Evolutionary conservation across 1,139 yeast genomes (phyloP).

Genomic region (Geotrichum fermentans): DNA sequence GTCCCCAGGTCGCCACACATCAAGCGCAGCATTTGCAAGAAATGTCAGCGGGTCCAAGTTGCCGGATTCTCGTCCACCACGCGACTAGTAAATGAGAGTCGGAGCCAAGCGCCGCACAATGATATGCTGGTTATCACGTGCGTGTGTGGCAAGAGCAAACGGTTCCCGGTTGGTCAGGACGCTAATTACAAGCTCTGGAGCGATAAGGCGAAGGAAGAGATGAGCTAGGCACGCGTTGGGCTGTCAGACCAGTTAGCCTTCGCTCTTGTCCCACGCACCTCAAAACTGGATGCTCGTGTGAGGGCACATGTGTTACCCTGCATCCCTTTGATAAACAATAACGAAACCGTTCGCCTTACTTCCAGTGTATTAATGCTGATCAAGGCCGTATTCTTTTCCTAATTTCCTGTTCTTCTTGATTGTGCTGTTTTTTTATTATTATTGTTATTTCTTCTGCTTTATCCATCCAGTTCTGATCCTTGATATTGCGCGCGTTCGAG

Average conservation of each 20-base stretch:
- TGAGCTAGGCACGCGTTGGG: too few species aligned
- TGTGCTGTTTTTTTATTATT: not conserved
- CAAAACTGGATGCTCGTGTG: too few species aligned
- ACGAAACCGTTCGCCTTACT: too few species aligned
- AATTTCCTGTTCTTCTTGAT: not conserved
- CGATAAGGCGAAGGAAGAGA: constrained; percentile 11
- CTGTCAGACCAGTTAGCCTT: too few species aligned
- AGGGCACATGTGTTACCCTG: too few species aligned
- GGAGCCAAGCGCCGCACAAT: constrained; percentile 28
- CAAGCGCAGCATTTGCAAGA: constrained; percentile 59
- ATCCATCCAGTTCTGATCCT: not conserved
- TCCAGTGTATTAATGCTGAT: too few species aligned
- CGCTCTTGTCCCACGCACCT: too few species aligned
- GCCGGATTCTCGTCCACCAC: constrained; percentile 46
- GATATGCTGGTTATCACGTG: constrained; percentile 37
- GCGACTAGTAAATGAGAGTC: constrained; percentile 32
- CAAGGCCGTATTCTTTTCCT: too few species aligned
- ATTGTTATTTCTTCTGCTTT: not conserved
- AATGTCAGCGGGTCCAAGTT: constrained; percentile 47
- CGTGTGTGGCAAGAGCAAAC: constrained; percentile 38
- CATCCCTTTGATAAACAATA: too few species aligned
- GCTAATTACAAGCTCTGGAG: constrained; percentile 34
- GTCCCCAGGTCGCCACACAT: constrained; percentile 46
- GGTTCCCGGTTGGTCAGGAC: constrained; percentile 42
- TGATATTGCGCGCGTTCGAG: not conserved